phyloP scores from a whole-genome alignment of 495 filamentous ascomycete genomes.

The Penicillium desertorum region DNA sequence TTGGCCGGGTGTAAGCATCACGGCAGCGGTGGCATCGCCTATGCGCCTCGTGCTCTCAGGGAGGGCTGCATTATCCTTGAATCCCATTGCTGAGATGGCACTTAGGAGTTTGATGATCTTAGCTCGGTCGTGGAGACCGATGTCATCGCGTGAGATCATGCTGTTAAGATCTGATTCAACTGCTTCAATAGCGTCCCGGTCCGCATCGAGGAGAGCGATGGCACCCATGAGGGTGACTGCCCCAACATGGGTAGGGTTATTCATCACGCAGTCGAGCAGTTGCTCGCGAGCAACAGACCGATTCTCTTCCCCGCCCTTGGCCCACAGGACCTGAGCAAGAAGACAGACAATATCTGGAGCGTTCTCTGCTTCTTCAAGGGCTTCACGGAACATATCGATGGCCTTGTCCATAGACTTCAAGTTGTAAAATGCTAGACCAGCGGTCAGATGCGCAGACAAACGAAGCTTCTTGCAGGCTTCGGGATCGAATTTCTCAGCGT shows the following conservation, averaged over 20 bases:
- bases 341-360: conserved; percentile 86
- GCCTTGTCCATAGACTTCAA: conserved; percentile 59
- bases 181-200: conserved; percentile 74
- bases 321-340: conserved; percentile 89
- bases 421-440: conserved; percentile 79
- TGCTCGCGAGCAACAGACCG: conserved; percentile 73
- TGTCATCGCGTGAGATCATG: conserved; percentile 62
- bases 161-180: conserved; percentile 73
- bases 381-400: conserved; percentile 75
- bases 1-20: conserved; percentile 74
- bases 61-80: conserved; percentile 32
- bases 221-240: conserved; percentile 77
- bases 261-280: conserved; percentile 74
- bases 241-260: conserved; percentile 68
- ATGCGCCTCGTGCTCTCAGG: conserved; percentile 41
- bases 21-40: conserved; percentile 62
- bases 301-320: conserved; percentile 74
- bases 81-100: conserved; percentile 51
- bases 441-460: conserved; percentile 81
- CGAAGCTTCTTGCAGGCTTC: conserved; percentile 62
- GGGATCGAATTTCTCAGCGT: conserved; percentile 54
- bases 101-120: conserved; percentile 58
- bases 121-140: conserved; percentile 45
- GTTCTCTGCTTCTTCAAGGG: conserved; percentile 72
- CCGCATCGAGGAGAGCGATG: conserved; percentile 76